Evolutionary conservation across 2,329 filamentous ascomycete genomes (phyloP).

Genomic region (Botryotinia calthae): DNA sequence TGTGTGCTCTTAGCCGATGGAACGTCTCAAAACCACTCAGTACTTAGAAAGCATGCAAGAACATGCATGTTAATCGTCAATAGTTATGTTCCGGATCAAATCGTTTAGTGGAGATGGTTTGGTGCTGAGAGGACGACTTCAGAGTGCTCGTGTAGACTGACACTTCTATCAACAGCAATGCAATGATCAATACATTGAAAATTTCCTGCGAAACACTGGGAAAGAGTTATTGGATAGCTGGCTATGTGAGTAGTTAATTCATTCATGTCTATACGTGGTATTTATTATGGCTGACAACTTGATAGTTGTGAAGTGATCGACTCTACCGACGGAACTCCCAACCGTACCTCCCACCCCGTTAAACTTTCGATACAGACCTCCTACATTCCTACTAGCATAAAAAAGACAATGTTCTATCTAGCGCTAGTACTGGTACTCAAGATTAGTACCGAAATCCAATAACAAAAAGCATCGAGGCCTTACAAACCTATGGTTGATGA

Average conservation of each 20-base stretch:
- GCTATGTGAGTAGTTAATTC: not conserved
- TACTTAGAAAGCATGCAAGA: not conserved
- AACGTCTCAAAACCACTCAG: not conserved
- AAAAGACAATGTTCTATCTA: fast-evolving
- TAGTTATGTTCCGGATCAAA: too few relatives aligned
- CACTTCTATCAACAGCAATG: not conserved
- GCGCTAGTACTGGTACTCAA: fast-evolving
- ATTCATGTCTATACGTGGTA: too few relatives aligned
- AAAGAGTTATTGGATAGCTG: not conserved
- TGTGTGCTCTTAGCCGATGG: not conserved
- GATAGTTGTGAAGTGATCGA: not conserved
- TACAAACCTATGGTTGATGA: not conserved
- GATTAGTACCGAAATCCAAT: not conserved
- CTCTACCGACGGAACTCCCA: not conserved
- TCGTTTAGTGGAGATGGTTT: not conserved
- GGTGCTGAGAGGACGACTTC: not conserved
- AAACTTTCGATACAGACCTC: not conserved
- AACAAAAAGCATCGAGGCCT: not conserved
- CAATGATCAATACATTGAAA: not conserved
- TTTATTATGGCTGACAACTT: not conserved
- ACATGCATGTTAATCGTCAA: not conserved
- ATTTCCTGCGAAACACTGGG: not conserved
- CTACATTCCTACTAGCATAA: not conserved
- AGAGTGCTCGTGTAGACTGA: not conserved
- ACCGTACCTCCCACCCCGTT: not conserved